Base-by-base conservation (phyloP, 768 basidiomycete genomes). In the Phylloporus rhodoxanthus region DNA sequence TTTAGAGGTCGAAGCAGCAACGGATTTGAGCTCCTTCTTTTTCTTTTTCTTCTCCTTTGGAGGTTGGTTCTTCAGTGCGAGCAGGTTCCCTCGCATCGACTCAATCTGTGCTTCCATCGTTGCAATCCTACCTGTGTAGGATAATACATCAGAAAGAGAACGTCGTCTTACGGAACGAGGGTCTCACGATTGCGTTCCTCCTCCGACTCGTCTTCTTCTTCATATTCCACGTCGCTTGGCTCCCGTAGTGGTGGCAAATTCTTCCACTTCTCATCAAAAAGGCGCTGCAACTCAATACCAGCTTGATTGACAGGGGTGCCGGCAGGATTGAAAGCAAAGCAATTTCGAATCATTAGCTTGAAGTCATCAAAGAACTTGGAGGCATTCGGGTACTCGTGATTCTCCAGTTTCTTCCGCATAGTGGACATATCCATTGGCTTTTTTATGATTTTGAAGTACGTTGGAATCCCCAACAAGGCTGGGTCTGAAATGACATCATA, bases 201-300 rank as follows among this genome's bases (percentile, higher is more conserved):
- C 8, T 89, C 87, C 4, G 72, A 74, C 23, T 82, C 83, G 4
- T 82, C 78, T n/a, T 77, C 77, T 1, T 82, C 83, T 4, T 81
- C 79, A 0, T 81, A 80, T 5, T 85, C 84, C 11, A 82, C 80
- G 28, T 82, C 81, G 34, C 70, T 72, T 28, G 70, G 67, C 2
- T 75, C 74, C 29, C 72, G 75, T 39, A 84, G 73, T 0, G 78
- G 74, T 1, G 93, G 92, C 5, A 96, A 67, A 33, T 67, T 70
- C 66, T 79, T 81, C 91, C 91, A 97, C 68, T 94, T 96, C 60
- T 93, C 89, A 49, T 94, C 86, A 68, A 98, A 99, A 28, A 92
- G 67, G 19, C 79, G 79, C 65, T 92, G 82, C n/a, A 98, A 72
- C 43, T 91, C 83, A 40, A 82, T 77, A 7, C 93, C 96, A 17